Evolutionary conservation across 139 green algal genomes (phyloP).

Genomic region (Diplosphaera chodatii): DNA sequence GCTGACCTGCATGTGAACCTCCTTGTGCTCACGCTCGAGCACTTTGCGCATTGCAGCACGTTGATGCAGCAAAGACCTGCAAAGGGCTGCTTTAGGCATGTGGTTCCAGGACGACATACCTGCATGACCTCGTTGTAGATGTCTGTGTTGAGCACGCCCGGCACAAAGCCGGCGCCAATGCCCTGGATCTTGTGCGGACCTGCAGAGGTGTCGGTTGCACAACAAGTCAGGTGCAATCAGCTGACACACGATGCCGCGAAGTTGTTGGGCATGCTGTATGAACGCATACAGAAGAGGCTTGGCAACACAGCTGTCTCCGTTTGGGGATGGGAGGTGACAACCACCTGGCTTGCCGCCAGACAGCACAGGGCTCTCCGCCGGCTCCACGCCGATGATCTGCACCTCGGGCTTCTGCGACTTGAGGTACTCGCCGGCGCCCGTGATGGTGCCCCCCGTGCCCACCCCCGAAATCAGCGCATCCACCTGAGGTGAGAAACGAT

Average conservation of each 20-base stretch:
- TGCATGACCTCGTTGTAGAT: constrained; percentile 84
- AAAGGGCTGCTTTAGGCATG: too few species aligned
- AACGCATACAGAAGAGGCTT: too few species aligned
- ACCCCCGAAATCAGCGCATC: constrained; percentile 87
- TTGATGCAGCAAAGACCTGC: too few species aligned
- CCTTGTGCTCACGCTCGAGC: too few species aligned
- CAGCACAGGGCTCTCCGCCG: constrained; percentile 66
- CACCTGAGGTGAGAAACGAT: constrained; percentile 37
- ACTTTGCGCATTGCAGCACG: too few species aligned
- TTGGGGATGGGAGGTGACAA: too few species aligned
- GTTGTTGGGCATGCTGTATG: too few species aligned
- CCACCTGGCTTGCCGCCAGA: constrained; percentile 25
- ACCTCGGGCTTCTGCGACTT: constrained; percentile 64
- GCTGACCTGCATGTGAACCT: constrained; percentile 34
- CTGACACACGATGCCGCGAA: too few species aligned
- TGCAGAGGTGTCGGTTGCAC: too few species aligned
- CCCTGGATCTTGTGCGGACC: constrained; percentile 95
- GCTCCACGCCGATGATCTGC: constrained; percentile 77
- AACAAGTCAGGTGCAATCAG: too few species aligned
- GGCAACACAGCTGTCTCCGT: too few species aligned
- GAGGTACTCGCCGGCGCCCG: constrained; percentile 68
- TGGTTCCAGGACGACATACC: too few species aligned
- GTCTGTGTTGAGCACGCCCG: constrained; percentile 71
- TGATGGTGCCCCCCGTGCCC: constrained; percentile 88
- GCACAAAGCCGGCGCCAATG: constrained; percentile 96